Evolutionary conservation across 768 basidiomycete genomes (phyloP).

Genomic region (Lentinula boryana): DNA sequence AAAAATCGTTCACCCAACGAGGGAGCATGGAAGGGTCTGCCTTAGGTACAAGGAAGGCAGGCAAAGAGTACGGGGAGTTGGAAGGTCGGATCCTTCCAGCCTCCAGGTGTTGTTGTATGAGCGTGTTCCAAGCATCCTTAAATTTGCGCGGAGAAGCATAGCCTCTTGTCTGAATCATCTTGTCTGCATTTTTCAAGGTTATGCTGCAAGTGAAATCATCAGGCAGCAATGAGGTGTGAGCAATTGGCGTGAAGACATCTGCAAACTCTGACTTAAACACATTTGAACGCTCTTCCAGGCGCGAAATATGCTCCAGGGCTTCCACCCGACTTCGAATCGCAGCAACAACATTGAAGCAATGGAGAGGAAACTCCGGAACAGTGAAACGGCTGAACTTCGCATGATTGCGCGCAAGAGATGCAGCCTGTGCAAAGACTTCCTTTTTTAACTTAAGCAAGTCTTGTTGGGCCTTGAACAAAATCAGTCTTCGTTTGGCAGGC

Average conservation of each 20-base stretch:
- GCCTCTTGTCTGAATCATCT: constrained; percentile 6
- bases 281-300: no score
- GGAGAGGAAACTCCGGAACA: no score
- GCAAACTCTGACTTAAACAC: no score
- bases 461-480: neutral
- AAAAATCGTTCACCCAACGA: constrained; percentile 23
- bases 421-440: neutral
- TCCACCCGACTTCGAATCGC: no score
- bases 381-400: no score
- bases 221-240: neutral
- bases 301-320: no score
- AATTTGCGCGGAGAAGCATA: constrained; percentile 27
- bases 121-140: constrained; percentile 17
- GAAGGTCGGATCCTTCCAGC: constrained; percentile 22
- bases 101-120: constrained; percentile 23
- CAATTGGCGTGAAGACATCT: neutral
- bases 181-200: constrained; percentile 14
- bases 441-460: neutral
- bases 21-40: constrained; percentile 17
- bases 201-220: constrained; percentile 12
- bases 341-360: no score
- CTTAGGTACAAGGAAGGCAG: constrained; percentile 26
- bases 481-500: neutral
- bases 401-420: no score
- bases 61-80: constrained; percentile 17